Evolutionary conservation across 2,329 filamentous ascomycete genomes (phyloP).

Genomic region (Ceratocystiopsis minuta): DNA sequence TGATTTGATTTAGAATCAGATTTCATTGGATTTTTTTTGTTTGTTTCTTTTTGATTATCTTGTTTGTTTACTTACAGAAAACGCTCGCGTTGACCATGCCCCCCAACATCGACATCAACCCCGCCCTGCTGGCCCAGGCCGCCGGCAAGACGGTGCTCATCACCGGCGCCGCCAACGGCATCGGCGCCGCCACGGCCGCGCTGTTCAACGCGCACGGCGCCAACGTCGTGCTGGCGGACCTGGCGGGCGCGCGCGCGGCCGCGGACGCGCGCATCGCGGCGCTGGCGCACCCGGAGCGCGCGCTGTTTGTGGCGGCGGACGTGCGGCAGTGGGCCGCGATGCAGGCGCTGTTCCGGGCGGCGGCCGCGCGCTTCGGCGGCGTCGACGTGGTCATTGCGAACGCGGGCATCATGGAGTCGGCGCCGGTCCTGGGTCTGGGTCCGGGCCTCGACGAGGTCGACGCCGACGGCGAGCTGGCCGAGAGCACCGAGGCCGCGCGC

Average conservation of each 20-base stretch:
- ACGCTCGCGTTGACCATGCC: too few species aligned
- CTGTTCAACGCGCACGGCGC: conserved; percentile 11
- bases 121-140: too few species aligned
- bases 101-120: too few species aligned
- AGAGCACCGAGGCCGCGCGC: conserved; percentile 12
- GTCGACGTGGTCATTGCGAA: conserved; percentile 45
- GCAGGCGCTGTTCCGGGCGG: conserved; percentile 27
- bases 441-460: conserved; percentile 12
- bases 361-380: conserved; percentile 27
- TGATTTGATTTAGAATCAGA: too few species aligned
- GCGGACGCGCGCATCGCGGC: conserved; percentile 15
- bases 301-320: conserved; percentile 25
- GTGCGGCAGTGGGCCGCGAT: conserved; percentile 36
- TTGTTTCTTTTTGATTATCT: too few species aligned
- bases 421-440: conserved; percentile 45
- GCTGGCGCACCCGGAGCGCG: conserved; percentile 11
- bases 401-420: conserved; percentile 41
- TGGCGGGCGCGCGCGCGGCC: conserved; percentile 28
- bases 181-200: conserved; percentile 36
- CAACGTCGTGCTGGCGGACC: conserved; percentile 22
- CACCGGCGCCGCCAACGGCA: conserved; percentile 35
- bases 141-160: conserved; percentile 17
- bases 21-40: too few species aligned
- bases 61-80: too few species aligned
- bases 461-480: conserved; percentile 8